Percentiles rank a stretch among this genome's conserved stretches.
phyloP scores from a whole-genome alignment of 495 filamentous ascomycete species.

The Aspergillus carlsbadensis region DNA sequence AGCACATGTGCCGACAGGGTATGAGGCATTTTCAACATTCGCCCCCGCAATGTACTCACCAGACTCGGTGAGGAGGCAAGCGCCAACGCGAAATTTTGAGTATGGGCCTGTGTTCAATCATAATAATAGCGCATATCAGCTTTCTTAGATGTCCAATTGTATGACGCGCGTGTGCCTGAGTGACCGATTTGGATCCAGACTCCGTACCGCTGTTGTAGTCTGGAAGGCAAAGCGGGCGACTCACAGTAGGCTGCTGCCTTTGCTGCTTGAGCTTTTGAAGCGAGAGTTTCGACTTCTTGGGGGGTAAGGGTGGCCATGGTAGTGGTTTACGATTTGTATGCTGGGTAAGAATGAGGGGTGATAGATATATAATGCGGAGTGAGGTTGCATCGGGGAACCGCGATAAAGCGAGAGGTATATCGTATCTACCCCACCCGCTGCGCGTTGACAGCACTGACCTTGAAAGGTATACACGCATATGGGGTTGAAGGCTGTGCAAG shows the following conservation, averaged over 20 bases:
- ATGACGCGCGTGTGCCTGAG: no score
- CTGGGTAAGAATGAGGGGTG: neutral
- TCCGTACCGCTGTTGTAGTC: no score
- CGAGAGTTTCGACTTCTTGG: constrained; percentile 61
- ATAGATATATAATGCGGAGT: neutral
- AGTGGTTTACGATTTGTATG: neutral
- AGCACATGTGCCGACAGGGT: constrained; percentile 92
- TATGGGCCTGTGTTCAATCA: constrained; percentile 64
- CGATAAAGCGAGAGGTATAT: neutral
- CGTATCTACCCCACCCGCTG: neutral
- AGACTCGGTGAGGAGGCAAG: constrained; percentile 66
- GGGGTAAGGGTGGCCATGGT: constrained; percentile 47
- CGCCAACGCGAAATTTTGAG: constrained; percentile 89
- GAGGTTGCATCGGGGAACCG: neutral
- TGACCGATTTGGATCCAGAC: no score
- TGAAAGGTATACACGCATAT: neutral
- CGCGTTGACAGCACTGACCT: neutral
- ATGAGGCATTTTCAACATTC: constrained; percentile 93
- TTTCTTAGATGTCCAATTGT: neutral
- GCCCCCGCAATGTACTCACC: constrained; percentile 69
- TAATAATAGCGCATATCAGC: neutral
- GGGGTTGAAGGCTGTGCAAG: neutral
- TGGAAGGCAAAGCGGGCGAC: constrained; percentile 5
- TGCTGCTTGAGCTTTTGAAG: constrained; percentile 57
- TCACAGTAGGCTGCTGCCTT: constrained; percentile 77